Base-by-base conservation (phyloP, 2,329 filamentous ascomycete species). In the Cryoendolithus antarcticus region DNA sequence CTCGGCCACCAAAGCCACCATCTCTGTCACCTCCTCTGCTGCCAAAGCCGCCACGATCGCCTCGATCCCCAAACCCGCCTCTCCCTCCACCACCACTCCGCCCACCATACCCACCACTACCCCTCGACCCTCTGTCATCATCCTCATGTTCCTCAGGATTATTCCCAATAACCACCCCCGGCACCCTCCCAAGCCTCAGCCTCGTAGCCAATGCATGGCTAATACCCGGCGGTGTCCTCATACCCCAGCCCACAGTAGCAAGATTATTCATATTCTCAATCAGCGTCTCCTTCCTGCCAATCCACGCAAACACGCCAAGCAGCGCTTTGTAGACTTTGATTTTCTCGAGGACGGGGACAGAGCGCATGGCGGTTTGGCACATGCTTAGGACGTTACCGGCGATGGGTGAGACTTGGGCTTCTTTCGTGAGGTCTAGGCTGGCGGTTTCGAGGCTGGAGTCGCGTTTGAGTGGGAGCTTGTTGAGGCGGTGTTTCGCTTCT, bases 391-490 rank as follows among this genome's bases (percentile, higher is more conserved):
- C 60, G n/a, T 57, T 53, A 5, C 60, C 63, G 4, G 62, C 58
- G 3, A 56, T 45, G 30, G 58, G 54, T 3, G 68, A 67, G 13
- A 68, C 56, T 11, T 65, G 55, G 7, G 48, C 53, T 12, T 58
- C 49, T 30, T 58, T 50, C 32, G 60, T 61, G 56, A 71, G 58
- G 44, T 71, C 66, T 21, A 69, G 48, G 3, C 56, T 49, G 1
- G 80, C 69, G 24, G 65, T 63, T 40, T 69, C 58, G 1, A 85
- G 56, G 1, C 62, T 62, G 4, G 59, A 53, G 48, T 75, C 72
- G 5, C 67, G 66, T 51, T 75, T 61, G 47, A 86, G 66, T 9
- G 79, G 78, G 9, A 86, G 65, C 3, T 69, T 69, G 32, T 36
- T 36, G 38, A 88, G 68, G 35, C 73, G 63, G 7, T 53, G 50